A percentile compares a stretch with the other conserved stretches of the same genome.
Evolutionary conservation across 73 alveolate species (phyloP).

Genomic region (Uronychia binucleata): DNA sequence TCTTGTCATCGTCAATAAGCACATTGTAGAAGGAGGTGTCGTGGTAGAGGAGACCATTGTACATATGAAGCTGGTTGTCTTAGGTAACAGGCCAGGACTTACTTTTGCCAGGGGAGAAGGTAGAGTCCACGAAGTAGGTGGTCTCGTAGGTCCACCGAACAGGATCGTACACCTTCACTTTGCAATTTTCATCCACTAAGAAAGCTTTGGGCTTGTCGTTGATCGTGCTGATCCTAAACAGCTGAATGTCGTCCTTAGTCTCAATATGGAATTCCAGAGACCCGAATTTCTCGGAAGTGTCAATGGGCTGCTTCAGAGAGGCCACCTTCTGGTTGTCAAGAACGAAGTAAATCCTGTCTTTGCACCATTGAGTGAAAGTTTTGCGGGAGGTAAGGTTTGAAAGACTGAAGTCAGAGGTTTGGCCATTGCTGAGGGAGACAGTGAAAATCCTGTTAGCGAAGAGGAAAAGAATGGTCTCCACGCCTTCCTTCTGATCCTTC

Average conservation of each 20-base stretch:
- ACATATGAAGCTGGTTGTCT: not conserved
- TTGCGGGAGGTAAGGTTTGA: not conserved
- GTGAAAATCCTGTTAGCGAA: not conserved
- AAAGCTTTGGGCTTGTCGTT: not conserved
- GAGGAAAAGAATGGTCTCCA: not conserved
- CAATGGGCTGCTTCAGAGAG: not conserved
- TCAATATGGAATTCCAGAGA: not conserved
- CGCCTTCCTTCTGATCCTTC: not conserved
- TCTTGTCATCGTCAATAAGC: not conserved
- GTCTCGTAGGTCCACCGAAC: not conserved
- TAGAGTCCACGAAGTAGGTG: not conserved
- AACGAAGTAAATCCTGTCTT: not conserved
- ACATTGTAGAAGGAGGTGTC: not conserved
- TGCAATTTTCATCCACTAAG: not conserved
- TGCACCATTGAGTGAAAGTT: not conserved
- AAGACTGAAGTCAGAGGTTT: not conserved
- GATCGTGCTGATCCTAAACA: not conserved
- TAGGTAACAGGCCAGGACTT: not conserved
- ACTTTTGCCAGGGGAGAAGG: not conserved
- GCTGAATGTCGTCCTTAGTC: not conserved
- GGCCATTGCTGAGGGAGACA: not conserved
- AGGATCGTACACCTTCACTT: not conserved
- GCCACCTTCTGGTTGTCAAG: not conserved
- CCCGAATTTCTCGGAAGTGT: not conserved
- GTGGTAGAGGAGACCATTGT: not conserved